Base-by-base conservation (phyloP, 495 filamentous ascomycete species). In the Penicillium flavigenum region DNA sequence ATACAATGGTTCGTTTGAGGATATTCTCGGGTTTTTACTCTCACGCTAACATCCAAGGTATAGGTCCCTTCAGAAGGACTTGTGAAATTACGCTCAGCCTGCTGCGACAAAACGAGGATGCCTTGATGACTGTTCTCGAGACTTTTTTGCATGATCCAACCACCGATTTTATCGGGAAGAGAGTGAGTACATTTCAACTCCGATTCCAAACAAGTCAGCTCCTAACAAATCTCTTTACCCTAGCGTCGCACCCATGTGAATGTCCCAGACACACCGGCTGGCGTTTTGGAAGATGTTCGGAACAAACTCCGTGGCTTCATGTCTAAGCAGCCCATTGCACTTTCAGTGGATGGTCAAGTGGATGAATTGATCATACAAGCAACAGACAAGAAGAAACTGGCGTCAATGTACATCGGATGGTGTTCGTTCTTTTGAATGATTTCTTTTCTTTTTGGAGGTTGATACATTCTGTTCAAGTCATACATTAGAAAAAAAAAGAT, bases 321-420 rank as follows among this genome's bases (percentile, higher is more conserved):
- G 66, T 85, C 86, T 19, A 83, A 86, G 5, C 92, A 98, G 79
- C 90, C 83, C 42, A 92, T 97, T 45, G 91, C 95, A 45, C 76
- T 99, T 22, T 89, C 90, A 5, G 92, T 98, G 10, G 95, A 97
- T 67, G 94, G 94, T 1, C 92, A 98, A 76, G 92, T 97, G 16
- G 90, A 99, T 69, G 89, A 91, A 67, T 70, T 99, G 65, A 91
- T 98, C 51, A 78, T 87, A 71, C 86, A 91, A 74, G 93, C 94
- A 59, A 87, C 86, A 20, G 81, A 89, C 70, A 84, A 85, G 45
- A 81, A 67, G 63, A 92, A 89, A 63, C 74, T 99, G 70, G 82
- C 88, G 16, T 81, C 81, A 6, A 98, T 98, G 94, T 98, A 98
- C 73, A 94, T 98, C 74, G 94, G 94, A 24, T 98, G 94, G 94